These are phyloP conservation scores for Dendrothele bispora DNA, from an alignment of 768 basidiomycete species.

Conservation along the genomic window DNA sequence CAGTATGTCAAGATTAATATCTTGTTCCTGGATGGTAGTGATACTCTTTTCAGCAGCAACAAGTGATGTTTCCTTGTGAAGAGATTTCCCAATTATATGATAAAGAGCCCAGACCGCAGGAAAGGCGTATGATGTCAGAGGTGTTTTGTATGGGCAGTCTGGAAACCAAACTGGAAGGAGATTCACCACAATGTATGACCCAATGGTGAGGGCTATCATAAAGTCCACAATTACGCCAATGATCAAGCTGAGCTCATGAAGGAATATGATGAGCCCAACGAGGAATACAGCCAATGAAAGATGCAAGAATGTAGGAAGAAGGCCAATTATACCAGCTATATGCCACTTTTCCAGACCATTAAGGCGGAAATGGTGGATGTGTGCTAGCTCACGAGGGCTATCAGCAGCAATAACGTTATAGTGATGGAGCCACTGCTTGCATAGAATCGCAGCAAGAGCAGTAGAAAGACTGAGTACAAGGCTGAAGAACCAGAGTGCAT, in stretches of 20 bases:
- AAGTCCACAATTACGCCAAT: slow-evolving; percentile 1
- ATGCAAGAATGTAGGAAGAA: slow-evolving; percentile 14
- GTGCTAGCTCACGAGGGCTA: neutral
- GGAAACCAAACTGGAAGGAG: slow-evolving; percentile 10
- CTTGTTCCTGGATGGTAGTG: too few relatives aligned
- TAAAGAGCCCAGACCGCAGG: too few relatives aligned
- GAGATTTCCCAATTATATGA: too few relatives aligned
- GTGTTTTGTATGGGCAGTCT: slow-evolving; percentile 13
- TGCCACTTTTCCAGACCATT: slow-evolving; percentile 7
- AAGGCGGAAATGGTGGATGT: slow-evolving; percentile 8
- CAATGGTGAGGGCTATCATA: neutral
- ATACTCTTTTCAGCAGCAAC: too few relatives aligned
- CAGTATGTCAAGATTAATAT: too few relatives aligned
- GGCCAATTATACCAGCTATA: slow-evolving; percentile 7
- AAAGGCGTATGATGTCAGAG: too few relatives aligned
- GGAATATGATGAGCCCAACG: slow-evolving; percentile 12
- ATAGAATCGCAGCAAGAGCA: slow-evolving; percentile 1
- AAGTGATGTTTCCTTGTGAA: too few relatives aligned
- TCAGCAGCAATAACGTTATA: slow-evolving; percentile 3
- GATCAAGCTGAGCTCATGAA: slow-evolving; percentile 1
- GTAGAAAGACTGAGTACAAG: slow-evolving; percentile 2
- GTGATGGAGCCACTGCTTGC: slow-evolving; percentile 9
- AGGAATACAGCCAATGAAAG: slow-evolving; percentile 15
- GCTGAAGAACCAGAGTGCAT: slow-evolving; percentile 8
- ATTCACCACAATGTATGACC: slow-evolving; percentile 6